phyloP scores from a whole-genome alignment of 495 filamentous ascomycete genomes.

The Penicillium psychrofluorescens region DNA sequence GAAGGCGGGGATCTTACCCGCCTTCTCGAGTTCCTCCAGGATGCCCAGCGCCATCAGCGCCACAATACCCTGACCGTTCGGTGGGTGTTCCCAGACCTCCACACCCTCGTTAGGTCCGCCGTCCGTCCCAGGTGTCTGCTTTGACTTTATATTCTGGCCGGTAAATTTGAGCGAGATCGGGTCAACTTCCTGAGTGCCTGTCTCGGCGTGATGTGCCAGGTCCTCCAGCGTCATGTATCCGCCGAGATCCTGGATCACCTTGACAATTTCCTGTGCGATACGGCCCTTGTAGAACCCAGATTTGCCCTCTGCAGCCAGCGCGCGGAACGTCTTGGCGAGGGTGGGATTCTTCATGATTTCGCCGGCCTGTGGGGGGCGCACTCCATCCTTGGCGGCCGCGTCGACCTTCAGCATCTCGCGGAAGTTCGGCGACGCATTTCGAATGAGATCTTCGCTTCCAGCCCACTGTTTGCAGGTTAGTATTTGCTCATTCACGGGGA shows the following conservation, averaged over 20 bases:
- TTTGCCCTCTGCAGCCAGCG: constrained; percentile 73
- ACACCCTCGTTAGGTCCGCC: constrained; percentile 50
- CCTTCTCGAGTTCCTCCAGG: constrained; percentile 72
- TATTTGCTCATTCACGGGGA: background rate
- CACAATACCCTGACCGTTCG: constrained; percentile 96
- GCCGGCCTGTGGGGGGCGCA: constrained; percentile 66
- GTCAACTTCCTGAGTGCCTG: constrained; percentile 69
- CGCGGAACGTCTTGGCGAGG: constrained; percentile 74
- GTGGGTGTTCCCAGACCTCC: constrained; percentile 92
- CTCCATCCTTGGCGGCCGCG: constrained; percentile 53
- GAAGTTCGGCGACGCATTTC: constrained; percentile 71
- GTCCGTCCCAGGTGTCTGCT: constrained; percentile 33
- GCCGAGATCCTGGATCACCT: constrained; percentile 68
- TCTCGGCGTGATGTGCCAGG: constrained; percentile 64
- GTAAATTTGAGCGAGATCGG: constrained; percentile 74
- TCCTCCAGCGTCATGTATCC: constrained; percentile 76
- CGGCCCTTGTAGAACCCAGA: constrained; percentile 85
- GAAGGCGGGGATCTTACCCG: constrained; percentile 65
- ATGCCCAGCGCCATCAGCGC: constrained; percentile 92
- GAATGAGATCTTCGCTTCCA: constrained; percentile 49
- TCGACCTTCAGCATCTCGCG: constrained; percentile 78
- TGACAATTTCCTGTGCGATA: constrained; percentile 71
- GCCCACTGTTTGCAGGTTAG: constrained; percentile 51
- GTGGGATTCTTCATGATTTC: constrained; percentile 84
- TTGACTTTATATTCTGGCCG: constrained; percentile 55